Conservation (phyloP, 106 monocot species). For the Allium cepa region DNA sequence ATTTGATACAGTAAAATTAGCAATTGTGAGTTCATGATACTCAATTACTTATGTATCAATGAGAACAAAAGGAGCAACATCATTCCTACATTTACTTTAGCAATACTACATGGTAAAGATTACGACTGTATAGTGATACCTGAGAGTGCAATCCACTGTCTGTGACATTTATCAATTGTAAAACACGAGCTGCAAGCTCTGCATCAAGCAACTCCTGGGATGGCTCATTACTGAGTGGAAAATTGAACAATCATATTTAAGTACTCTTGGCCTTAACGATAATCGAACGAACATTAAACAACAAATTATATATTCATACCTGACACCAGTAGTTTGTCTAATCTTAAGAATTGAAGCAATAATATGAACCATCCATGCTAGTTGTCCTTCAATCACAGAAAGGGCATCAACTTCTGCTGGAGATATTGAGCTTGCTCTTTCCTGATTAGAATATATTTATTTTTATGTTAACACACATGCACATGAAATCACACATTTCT, state of each 20-base stretch:
- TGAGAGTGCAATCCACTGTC: constrained; percentile 90
- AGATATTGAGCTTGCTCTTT: constrained; percentile 51
- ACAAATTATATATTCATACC: constrained; percentile 25
- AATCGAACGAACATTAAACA: neutral
- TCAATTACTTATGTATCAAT: too few species aligned
- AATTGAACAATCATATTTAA: constrained; percentile 1
- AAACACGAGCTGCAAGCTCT: constrained; percentile 94
- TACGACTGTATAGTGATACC: constrained; percentile 23
- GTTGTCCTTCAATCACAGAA: constrained; percentile 77
- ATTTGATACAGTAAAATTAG: too few species aligned
- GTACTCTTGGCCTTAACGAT: too few species aligned
- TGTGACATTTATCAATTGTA: constrained; percentile 84
- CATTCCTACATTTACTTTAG: too few species aligned
- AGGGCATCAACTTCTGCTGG: constrained; percentile 55
- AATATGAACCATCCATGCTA: constrained; percentile 94
- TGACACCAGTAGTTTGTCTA: constrained; percentile 62
- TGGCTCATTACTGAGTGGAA: constrained; percentile 52
- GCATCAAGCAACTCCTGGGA: constrained; percentile 96
- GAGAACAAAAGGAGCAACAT: too few species aligned
- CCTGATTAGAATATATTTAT: constrained; percentile 25
- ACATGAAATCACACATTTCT: neutral
- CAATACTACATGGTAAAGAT: too few species aligned
- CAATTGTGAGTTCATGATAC: too few species aligned
- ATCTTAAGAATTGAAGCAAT: constrained; percentile 93
- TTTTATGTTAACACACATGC: neutral